Percentiles rank a stretch among this genome's conserved stretches.
phyloP scores from a whole-genome alignment of 2,329 filamentous ascomycete genomes.

The Hymenoscyphus occultus region DNA sequence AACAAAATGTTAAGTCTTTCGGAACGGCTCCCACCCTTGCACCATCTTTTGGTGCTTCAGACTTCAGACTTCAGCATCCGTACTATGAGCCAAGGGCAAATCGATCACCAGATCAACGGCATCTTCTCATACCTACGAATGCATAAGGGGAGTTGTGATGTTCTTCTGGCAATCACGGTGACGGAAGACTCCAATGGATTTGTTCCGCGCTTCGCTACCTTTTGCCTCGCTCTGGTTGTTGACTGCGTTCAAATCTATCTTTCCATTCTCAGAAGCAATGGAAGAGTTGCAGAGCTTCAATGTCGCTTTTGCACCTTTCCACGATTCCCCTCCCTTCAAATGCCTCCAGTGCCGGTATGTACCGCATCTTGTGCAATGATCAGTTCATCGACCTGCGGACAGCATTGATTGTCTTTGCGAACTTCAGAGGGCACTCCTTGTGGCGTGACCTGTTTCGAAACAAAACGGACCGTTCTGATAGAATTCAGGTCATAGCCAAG shows the following conservation, averaged over 20 bases:
- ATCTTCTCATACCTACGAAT: not conserved
- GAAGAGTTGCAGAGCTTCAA: not conserved
- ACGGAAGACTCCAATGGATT: not conserved
- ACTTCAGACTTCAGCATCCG: not conserved
- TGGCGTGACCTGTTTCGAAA: not conserved
- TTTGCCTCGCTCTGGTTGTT: not conserved
- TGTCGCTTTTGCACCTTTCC: not conserved
- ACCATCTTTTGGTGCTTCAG: no score
- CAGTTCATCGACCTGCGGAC: not conserved
- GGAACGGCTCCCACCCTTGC: not conserved
- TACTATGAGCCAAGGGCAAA: not conserved
- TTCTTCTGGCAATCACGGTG: slow-evolving; percentile 2
- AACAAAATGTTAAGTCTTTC: not conserved
- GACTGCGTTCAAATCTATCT: no score
- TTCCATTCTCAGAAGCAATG: not conserved
- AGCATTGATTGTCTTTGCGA: not conserved
- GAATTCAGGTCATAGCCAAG: not conserved
- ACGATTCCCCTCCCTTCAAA: not conserved
- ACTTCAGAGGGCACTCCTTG: not conserved
- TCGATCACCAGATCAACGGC: not conserved
- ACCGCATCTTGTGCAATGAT: not conserved
- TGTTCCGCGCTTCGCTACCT: not conserved
- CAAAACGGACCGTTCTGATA: not conserved
- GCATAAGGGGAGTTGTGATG: not conserved
- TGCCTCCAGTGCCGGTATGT: not conserved